phyloP scores from a whole-genome alignment of 768 basidiomycete genomes.

The Mycena galericulata region DNA sequence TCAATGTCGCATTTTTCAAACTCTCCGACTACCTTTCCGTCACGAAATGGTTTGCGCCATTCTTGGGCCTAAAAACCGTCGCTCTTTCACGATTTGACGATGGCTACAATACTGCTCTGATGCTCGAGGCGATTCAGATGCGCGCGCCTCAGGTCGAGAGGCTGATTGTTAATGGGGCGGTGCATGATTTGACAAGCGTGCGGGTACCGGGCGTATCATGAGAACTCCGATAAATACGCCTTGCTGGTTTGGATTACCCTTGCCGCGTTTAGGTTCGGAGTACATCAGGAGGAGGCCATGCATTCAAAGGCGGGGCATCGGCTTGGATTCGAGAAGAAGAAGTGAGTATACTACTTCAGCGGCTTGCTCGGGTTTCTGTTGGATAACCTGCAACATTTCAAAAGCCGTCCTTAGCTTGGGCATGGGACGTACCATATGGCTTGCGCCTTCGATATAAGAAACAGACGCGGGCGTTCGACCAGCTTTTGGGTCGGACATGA shows the following conservation, averaged over 20 bases:
- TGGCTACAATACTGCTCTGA: not conserved
- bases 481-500: slow-evolving; percentile 6
- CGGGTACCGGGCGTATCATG: no score
- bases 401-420: not conserved
- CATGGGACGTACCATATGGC: slow-evolving; percentile 7
- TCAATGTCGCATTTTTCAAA: not conserved
- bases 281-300: no score
- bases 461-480: slow-evolving; percentile 17
- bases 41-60: slow-evolving; percentile 24
- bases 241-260: no score
- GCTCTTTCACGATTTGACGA: slow-evolving; percentile 15
- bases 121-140: slow-evolving; percentile 7
- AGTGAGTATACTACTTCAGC: not conserved
- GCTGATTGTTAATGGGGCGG: slow-evolving; percentile 13
- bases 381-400: not conserved
- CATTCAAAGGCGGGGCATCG: not conserved
- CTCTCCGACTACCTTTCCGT: slow-evolving; percentile 15
- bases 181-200: not conserved
- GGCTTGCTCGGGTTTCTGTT: not conserved
- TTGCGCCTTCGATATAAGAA: slow-evolving; percentile 11
- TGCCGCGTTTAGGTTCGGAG: no score
- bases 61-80: slow-evolving; percentile 20
- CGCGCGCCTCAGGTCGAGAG: not conserved
- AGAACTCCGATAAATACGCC: no score
- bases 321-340: not conserved